Evolutionary conservation across 2,329 filamentous ascomycete genomes (phyloP), one percentile per base, ranked within the genome.

Genomic region (Coleophoma cylindrospora): DNA sequence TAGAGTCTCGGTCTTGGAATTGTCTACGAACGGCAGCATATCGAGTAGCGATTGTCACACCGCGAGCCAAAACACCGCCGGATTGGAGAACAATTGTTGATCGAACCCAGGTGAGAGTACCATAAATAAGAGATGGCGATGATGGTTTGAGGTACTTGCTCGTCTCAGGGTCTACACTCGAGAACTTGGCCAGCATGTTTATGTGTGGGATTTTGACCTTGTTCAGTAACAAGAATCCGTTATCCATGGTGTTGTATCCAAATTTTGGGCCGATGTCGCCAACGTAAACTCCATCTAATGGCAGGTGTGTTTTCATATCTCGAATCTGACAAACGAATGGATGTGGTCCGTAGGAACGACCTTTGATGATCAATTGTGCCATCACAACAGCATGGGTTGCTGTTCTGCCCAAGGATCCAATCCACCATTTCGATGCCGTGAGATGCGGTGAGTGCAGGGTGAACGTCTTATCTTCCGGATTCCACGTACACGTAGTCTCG

Each of bases 381-480:
- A 91, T 89, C 3, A 91, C 86, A 2, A 89, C 81, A 1, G 87
- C 87, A 62, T 89, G 77, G 64, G 89, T 91, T 41, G 88, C 87
- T 3, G 84, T 84, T 59, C 85, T 77, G 47, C 87, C 88, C 3
- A 91, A 75, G 11, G 86, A 87, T 1, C 88, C 88, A 59, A 90
- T 90, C 88, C 88, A 91, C 87, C 87, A 92, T 64, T 92, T 92
- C 34, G 84, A 86, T 0, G 87, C 80, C 2, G 87, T 91, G 50
- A 91, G 73, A 54, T 81, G 75, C 10, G 87, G 87, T 0, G 85
- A 89, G 67, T 91, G 82, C 34, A 91, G 74, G 13, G 75, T 84
- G 61, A 91, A 91, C 3, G 83, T 88, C 74, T 88, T 86, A 67
- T 89, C 84, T 5, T 83, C 72, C 0, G 80, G 71, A 61, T 88